These are phyloP conservation scores for Takashimella tepidaria DNA, from an alignment of 1,284 basidiomycete species.

Conservation along the genomic window DNA sequence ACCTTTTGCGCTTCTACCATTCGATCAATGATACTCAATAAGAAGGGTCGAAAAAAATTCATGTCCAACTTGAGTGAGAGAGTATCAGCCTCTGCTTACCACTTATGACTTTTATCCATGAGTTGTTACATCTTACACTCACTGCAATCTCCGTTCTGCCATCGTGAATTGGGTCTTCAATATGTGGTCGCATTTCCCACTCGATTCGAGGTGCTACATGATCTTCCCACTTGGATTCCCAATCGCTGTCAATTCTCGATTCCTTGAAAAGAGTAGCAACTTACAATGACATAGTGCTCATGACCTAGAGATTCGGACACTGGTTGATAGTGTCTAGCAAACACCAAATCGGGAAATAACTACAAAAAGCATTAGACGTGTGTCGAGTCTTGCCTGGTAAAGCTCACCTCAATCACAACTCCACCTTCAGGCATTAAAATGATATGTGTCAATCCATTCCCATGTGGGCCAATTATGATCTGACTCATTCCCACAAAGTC, in stretches of 20 bases:
- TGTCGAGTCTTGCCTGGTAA: not conserved
- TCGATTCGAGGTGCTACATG: not conserved
- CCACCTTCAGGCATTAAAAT: not conserved
- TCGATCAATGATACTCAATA: not conserved
- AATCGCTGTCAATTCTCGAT: too few species aligned
- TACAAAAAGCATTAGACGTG: not conserved
- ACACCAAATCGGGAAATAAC: not conserved
- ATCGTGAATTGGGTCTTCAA: not conserved
- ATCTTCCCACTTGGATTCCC: not conserved
- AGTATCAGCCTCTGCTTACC: too few species aligned
- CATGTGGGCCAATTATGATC: not conserved
- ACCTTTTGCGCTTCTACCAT: not conserved
- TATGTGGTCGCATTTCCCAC: not conserved
- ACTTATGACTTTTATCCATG: too few species aligned
- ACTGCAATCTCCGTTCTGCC: not conserved
- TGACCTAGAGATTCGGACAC: not conserved
- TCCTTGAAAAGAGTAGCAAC: not conserved
- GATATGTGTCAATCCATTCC: not conserved
- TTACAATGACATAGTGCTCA: not conserved
- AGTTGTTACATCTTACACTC: not conserved
- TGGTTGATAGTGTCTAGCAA: not conserved
- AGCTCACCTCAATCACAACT: not conserved
- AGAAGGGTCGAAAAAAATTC: not conserved
- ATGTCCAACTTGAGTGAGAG: not conserved
- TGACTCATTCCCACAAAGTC: not conserved